phyloP scores from a whole-genome alignment of 177 flowering plant genomes.

The Vitis hybrid region DNA sequence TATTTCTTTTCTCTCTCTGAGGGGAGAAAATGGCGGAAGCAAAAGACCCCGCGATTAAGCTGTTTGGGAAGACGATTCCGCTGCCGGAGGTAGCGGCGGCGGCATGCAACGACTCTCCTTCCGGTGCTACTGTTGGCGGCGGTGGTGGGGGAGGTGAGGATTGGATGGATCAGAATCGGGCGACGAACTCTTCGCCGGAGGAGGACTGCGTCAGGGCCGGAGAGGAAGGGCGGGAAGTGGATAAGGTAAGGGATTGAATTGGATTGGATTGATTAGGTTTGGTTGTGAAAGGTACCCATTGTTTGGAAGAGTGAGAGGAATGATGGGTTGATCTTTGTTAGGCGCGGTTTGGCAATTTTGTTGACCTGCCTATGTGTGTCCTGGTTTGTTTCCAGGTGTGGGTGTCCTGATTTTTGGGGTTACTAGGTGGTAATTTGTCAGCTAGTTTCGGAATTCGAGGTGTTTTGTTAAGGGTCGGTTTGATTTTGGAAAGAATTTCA shows the following conservation, averaged over 20 bases:
- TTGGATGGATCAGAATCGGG: constrained; percentile 12
- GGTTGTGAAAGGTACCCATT: constrained; percentile 16
- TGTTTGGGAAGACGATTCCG: constrained; percentile 56
- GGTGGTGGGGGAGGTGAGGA: constrained; percentile 5
- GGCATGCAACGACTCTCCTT: neutral
- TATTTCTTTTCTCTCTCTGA: constrained; percentile 12
- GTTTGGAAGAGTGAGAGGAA: neutral
- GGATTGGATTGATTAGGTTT: neutral
- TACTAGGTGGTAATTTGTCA: neutral
- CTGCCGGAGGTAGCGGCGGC: constrained; percentile 18
- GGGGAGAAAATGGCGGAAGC: constrained; percentile 40
- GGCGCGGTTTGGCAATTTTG: neutral
- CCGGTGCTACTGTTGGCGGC: neutral
- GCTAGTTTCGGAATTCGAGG: no score
- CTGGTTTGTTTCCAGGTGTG: neutral
- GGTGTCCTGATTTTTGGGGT: neutral
- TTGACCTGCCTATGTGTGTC: neutral
- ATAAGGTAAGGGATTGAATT: constrained; percentile 19
- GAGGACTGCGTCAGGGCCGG: neutral
- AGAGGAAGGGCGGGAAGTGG: constrained; percentile 13
- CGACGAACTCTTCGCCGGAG: constrained; percentile 9
- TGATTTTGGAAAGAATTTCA: no score
- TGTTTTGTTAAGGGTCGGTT: no score
- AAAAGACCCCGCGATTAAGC: constrained; percentile 57
- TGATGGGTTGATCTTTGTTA: constrained; percentile 20